phyloP scores from a whole-genome alignment of 129 eudicot genomes.

The carrot (Daucus carota) region DH1_v3.0 NC_030384.2:39719001-39719500 shows the following conservation, averaged over 20 bases:
- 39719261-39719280: not conserved
- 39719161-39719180: not conserved
- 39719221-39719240: constrained; percentile 16
- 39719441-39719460: constrained; percentile 8
- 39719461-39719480: constrained; percentile 12
- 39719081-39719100: not conserved
- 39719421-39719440: constrained; percentile 14
- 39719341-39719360: not conserved
- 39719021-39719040: not conserved
- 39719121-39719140: not conserved
- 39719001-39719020: not conserved
- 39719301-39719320: not conserved
- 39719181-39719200: constrained; percentile 24
- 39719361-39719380: constrained; percentile 21
- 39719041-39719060: not conserved
- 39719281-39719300: not conserved
- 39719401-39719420: constrained; percentile 8
- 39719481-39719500: constrained; percentile 2
- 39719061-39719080: not conserved
- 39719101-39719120: not conserved
- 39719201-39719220: constrained; percentile 21
- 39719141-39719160: not conserved
- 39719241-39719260: constrained; percentile 26
- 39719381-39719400: constrained; percentile 7
- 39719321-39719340: not conserved